Base-by-base conservation (phyloP, 352 stramenopile species). In the Pythium phragmitis region DNA sequence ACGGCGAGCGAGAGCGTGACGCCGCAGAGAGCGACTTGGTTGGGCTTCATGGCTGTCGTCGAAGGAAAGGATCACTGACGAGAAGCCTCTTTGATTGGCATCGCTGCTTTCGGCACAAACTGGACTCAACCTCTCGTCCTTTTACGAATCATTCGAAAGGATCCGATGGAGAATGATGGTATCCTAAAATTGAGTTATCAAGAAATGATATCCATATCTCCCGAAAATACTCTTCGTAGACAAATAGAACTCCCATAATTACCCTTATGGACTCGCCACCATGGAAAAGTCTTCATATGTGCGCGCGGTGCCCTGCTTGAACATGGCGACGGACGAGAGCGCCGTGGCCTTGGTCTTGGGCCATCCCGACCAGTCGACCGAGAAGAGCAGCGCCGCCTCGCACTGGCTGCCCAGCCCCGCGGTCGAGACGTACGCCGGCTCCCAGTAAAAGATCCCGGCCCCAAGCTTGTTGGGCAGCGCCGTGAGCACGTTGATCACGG, bases 261-360 rank as follows among this genome's bases (percentile, higher is more conserved):
- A 42, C 36, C 2, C 8, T 42, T 42, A 42, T 42, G 36, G 36
- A 11, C 36, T 16, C 14, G 36, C 8, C 36, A 42, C 36, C 23
- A 37, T 6, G 7, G 1, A 19, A 36, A 53, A 53, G 46, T 14
- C 46, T 9, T 34, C 26, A 23, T 21, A 53, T 14, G 33, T 23
- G 46, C 46, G 46, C 21, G 46, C 17, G 3, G 17, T 13, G 9
- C 30, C 46, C 14, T 53, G 46, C 52, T 59, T 48, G 52, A 37
- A 59, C n/a, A 59, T 30, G 17, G 52, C 52, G n/a, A 33, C 30
- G 19, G 52, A 59, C 37, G 52, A 3, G 7, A 59, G 39, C 23
- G 52, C 52, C 52, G 52, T 59, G 52, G 52, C 52, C 52, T 59
- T 59, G 36, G 52, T 59, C 52, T 59, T 59, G 34, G 52, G 52